Evolutionary conservation across 306 rosid genomes (phyloP), one percentile per base, ranked within the genome.

Genomic region (Lathyrus oleraceus): DNA sequence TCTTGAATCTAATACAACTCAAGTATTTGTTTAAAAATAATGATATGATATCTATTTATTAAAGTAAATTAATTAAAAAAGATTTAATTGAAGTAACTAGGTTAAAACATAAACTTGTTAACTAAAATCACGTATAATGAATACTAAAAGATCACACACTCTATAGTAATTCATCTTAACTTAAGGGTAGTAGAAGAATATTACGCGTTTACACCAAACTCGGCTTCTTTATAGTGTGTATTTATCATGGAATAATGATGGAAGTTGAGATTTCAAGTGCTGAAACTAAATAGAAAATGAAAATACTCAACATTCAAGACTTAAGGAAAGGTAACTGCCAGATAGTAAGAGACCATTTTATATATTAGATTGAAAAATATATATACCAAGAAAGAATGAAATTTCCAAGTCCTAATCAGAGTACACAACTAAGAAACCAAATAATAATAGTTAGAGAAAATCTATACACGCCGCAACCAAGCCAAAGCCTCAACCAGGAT

Each of bases 401-500:
- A n/a, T 36, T 10, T 61, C 40, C 1, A 61, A n/a, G 69, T 56
- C 72, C 73, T 68, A 62, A 68, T 28, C 53, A 62, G 51, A 53
- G 19, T 65, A 72, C 65, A 72, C 30, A 67, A 48, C 71, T 54
- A 64, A 6, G 69, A 47, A 63, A 68, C n/a, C 63, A 61, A 67
- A 39, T 65, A 67, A 59, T 69, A 67, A 42, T 35, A 67, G 58
- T 61, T 35, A 49, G 60, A 61, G 66, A 65, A 71, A 77, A 54
- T 48, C 79, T 81, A 76, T 76, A 76, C 79, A 72, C 60, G 79
- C 59, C 10, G 45, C 65, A 76, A 40, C 49, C 69, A 71, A 63
- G 67, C 59, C 49, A 56, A 53, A 45, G 69, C 69, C 65, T 66
- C 51, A 59, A 78, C 39, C 54, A 48, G 28, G 42, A 65, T 47